phyloP scores from a whole-genome alignment of 2,329 filamentous ascomycete species.

The Pseudogymnoascus pannorum region DNA sequence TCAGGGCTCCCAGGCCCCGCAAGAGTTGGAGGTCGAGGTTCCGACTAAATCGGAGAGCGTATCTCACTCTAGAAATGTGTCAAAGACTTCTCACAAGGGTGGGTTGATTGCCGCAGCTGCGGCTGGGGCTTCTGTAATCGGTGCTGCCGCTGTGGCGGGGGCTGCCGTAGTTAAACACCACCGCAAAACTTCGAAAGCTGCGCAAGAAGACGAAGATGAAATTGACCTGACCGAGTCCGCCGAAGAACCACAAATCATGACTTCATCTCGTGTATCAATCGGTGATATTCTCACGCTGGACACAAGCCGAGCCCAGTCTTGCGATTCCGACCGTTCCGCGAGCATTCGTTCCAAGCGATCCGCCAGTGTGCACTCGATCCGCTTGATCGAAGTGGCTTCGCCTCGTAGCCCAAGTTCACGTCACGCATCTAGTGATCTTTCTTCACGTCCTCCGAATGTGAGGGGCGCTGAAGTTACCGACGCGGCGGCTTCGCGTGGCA shows the following conservation, averaged over 20 bases:
- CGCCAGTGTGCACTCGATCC: conserved; percentile 27
- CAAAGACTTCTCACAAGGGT: neutral
- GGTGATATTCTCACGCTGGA: conserved; percentile 23
- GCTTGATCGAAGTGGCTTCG: conserved; percentile 27
- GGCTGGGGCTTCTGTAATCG: conserved; percentile 16
- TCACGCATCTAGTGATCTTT: neutral
- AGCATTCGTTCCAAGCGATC: conserved; percentile 20
- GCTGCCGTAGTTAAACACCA: conserved; percentile 18
- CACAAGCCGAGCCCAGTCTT: conserved; percentile 7
- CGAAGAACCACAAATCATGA: conserved; percentile 30
- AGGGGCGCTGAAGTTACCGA: neutral
- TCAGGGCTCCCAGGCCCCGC: neutral
- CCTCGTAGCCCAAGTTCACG: conserved; percentile 18
- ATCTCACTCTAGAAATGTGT: neutral
- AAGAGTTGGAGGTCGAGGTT: neutral
- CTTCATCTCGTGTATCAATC: conserved; percentile 28
- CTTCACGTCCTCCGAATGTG: neutral
- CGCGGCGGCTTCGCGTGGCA: neutral
- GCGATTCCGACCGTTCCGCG: conserved; percentile 18
- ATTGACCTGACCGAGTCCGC: conserved; percentile 22
- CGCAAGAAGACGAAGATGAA: conserved; percentile 13
- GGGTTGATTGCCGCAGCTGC: conserved; percentile 15
- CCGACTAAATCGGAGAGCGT: neutral
- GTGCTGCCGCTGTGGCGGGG: conserved; percentile 19
- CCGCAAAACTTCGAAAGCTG: conserved; percentile 18